Percentiles rank a stretch among this genome's conserved stretches.
These are phyloP conservation scores for Colletotrichum sp. DNA, from an alignment of 2,329 filamentous ascomycete species.

Conservation along the genomic window DNA sequence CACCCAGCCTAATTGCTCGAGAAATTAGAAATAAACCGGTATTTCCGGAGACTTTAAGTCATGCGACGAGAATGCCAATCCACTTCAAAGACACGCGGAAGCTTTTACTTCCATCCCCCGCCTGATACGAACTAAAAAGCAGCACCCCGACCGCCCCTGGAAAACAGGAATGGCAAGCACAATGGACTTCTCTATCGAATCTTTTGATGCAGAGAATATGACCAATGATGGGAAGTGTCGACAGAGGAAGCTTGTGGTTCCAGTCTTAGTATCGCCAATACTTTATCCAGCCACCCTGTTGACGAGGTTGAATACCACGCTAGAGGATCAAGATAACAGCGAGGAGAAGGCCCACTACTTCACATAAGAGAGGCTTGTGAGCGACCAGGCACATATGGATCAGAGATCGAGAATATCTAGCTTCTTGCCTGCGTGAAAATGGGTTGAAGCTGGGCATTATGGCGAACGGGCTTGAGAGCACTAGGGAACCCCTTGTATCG, in stretches of 20 bases:
- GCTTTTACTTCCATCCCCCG: neutral
- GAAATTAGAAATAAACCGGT: fast-evolving
- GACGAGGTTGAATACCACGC: neutral
- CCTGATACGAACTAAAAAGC: fast-evolving
- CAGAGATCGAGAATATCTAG: neutral
- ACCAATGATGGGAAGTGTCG: fast-evolving
- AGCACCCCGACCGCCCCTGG: fast-evolving
- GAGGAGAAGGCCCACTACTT: neutral
- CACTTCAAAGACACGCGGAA: fast-evolving
- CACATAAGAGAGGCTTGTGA: neutral
- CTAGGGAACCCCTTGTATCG: neutral
- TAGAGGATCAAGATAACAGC: neutral
- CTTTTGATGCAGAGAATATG: fast-evolving
- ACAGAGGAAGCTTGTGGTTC: neutral
- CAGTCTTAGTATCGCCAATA: fast-evolving
- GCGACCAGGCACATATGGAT: fast-evolving
- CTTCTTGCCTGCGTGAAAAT: neutral
- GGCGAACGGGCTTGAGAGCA: neutral
- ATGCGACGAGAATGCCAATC: fast-evolving
- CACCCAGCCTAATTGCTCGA: fast-evolving
- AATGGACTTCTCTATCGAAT: fast-evolving
- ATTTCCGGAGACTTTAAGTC: fast-evolving
- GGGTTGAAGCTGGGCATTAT: neutral
- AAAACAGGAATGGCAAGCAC: fast-evolving
- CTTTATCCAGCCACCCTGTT: neutral